Evolutionary conservation across 441 rosid genomes (phyloP).

Genomic region (Jatropha podagrica): DNA sequence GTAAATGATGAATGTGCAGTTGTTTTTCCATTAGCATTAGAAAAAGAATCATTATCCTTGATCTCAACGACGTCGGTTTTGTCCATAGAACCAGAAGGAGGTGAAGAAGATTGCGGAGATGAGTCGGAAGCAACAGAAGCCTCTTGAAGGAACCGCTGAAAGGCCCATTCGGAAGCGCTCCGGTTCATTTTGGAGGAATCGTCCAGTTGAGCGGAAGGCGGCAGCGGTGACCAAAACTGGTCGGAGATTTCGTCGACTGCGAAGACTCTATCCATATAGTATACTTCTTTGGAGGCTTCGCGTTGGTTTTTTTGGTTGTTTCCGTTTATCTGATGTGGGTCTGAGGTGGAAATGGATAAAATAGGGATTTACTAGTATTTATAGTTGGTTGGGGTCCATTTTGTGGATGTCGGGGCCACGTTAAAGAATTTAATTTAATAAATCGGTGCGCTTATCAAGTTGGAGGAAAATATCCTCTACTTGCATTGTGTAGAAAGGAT

Average conservation of each 20-base stretch:
- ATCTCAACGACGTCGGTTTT: conserved; percentile 36
- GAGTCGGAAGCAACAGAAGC: conserved; percentile 29
- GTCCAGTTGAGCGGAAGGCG: conserved; percentile 9
- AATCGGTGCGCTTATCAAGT: background rate
- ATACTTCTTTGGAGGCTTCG: background rate
- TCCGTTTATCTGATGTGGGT: conserved; percentile 21
- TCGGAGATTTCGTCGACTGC: conserved; percentile 69
- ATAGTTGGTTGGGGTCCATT: conserved; percentile 1
- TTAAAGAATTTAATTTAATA: background rate
- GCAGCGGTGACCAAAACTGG: conserved; percentile 50
- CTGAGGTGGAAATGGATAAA: conserved; percentile 34
- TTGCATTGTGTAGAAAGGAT: background rate
- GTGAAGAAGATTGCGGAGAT: conserved; percentile 34
- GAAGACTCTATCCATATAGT: conserved; percentile 63
- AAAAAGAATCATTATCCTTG: conserved; percentile 15
- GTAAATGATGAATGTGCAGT: background rate
- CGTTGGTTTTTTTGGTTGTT: background rate
- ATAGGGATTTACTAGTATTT: background rate
- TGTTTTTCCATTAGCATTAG: background rate
- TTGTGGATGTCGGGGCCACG: conserved; percentile 5
- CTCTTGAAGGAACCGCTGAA: conserved; percentile 64
- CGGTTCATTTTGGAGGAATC: conserved; percentile 44
- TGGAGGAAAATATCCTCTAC: background rate
- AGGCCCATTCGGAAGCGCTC: conserved; percentile 69
- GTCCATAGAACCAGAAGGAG: conserved; percentile 3